Conservation (phyloP, 768 basidiomycete species). For the Xerocomus potaroensis region DNA sequence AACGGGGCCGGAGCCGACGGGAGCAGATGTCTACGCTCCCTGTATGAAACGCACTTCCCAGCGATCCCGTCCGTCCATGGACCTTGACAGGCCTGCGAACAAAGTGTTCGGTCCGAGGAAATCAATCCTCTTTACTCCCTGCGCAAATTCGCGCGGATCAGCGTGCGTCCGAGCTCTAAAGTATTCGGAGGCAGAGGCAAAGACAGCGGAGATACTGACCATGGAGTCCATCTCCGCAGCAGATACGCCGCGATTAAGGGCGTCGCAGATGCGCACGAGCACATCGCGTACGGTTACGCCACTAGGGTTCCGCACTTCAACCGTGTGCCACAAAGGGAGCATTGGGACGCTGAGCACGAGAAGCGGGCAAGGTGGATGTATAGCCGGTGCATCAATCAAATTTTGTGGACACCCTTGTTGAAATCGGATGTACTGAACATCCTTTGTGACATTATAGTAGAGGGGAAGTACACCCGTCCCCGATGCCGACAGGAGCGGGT, state of each 20-base stretch:
- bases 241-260: conserved; percentile 25
- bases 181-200: conserved; percentile 27
- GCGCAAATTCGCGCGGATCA: conserved; percentile 34
- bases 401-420: conserved; percentile 12
- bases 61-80: conserved; percentile 23
- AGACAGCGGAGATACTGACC: conserved; percentile 17
- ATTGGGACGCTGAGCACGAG: conserved; percentile 19
- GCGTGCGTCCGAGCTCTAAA: conserved; percentile 26
- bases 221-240: conserved; percentile 22
- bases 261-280: conserved; percentile 24
- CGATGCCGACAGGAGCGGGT: conserved; percentile 26
- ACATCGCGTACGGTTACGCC: conserved; percentile 30
- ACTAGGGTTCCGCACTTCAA: conserved; percentile 27
- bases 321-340: conserved; percentile 25
- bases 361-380: conserved; percentile 15
- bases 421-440: conserved; percentile 22
- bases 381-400: conserved; percentile 19
- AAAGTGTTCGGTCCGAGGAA: conserved; percentile 30
- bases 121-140: conserved; percentile 39
- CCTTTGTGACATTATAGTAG: conserved; percentile 24
- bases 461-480: conserved; percentile 14
- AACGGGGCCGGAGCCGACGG: not conserved
- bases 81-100: conserved; percentile 30
- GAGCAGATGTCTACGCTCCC: conserved; percentile 10
- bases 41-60: conserved; percentile 29